Base-by-base conservation (phyloP, 495 filamentous ascomycete genomes). In the Hypoxylon crocopeplum region DNA sequence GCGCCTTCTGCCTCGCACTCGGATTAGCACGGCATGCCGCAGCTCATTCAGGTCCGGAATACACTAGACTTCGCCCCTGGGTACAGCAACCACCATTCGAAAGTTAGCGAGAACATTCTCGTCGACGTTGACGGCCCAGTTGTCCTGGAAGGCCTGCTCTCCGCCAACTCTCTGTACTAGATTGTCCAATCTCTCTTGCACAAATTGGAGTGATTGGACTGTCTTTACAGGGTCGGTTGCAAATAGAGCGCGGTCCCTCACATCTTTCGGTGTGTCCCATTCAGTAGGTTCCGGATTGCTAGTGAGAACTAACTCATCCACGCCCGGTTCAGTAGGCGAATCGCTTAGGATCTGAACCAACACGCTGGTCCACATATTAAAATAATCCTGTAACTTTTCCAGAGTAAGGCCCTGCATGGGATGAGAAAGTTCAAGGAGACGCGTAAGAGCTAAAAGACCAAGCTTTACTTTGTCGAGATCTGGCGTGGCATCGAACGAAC, bases 41-140 rank as follows among this genome's bases (percentile, higher is more conserved):
- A 47, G 21, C 19, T 46, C 41, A 4, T 22, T 13, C 11, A 41
- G 42, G 0, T n/a, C 36, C n/a, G 15, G 10, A 10, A 40, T 25
- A 7, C 33, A 51, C 48, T 64, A 59, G 16, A 37, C 20, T 13
- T 39, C 42, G 10, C 30, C 37, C n/a, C 37, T 39, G 7, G 44
- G 22, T 7, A 42, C n/a, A 4, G 19, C 22, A 3, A 8, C 29
- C 12, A 69, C 8, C 7, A 42, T 32, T 48, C 77, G 71, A 45
- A 96, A 98, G 1, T 80, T 85, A 13, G 67, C 67, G 48, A 96
- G 60, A 2, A 98, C 89, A 34, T 95, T 86, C 34, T 79, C 76
- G 74, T 98, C 94, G 27, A 97, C 91, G 76, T 95, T 91, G n/a
- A 80, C 79, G n/a, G 90, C 72, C 88, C 88, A 97, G 37, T 90